Conservation (phyloP, 768 basidiomycete genomes). For the Tephrocybe sp. region DNA sequence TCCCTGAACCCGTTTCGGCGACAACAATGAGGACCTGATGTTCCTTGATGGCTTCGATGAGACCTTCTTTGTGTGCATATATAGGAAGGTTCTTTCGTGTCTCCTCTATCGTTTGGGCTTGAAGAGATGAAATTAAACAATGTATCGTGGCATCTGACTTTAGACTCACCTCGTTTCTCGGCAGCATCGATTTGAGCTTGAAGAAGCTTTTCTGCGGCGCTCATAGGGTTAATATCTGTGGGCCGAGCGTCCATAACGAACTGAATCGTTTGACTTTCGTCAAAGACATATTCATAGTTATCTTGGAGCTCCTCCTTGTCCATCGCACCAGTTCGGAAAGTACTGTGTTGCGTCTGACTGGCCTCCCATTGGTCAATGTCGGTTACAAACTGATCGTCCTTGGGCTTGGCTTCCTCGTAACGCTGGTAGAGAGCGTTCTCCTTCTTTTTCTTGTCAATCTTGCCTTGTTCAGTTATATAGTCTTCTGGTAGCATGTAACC, state of each 20-base stretch:
- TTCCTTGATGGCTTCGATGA: conserved; percentile 85
- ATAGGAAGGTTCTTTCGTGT: conserved; percentile 94
- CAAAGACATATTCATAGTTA: conserved; percentile 96
- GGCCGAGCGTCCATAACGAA: conserved; percentile 87
- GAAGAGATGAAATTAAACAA: neutral
- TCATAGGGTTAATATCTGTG: conserved; percentile 64
- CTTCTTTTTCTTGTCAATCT: conserved; percentile 96
- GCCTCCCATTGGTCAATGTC: conserved; percentile 99
- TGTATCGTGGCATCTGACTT: neutral
- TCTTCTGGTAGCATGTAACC: conserved; percentile 97
- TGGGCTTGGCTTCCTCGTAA: conserved; percentile 90
- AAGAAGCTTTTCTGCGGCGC: conserved; percentile 81
- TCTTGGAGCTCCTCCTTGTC: conserved; percentile 83
- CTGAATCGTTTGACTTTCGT: conserved; percentile 95
- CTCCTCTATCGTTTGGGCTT: conserved; percentile 89
- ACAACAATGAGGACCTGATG: conserved; percentile 97
- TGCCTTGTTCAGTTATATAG: conserved; percentile 97
- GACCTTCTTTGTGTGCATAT: conserved; percentile 82
- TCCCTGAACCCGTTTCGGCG: conserved; percentile 98
- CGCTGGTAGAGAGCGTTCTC: conserved; percentile 90
- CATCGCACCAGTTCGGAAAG: conserved; percentile 89
- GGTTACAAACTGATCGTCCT: conserved; percentile 93
- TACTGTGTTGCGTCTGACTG: conserved; percentile 84
- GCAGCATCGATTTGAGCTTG: conserved; percentile 90
- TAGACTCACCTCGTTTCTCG: conserved; percentile 80